A percentile compares a stretch with the other conserved stretches of the same genome.
phyloP scores from a whole-genome alignment of 306 rosid species.

The Pyrus pyrifolia region DNA sequence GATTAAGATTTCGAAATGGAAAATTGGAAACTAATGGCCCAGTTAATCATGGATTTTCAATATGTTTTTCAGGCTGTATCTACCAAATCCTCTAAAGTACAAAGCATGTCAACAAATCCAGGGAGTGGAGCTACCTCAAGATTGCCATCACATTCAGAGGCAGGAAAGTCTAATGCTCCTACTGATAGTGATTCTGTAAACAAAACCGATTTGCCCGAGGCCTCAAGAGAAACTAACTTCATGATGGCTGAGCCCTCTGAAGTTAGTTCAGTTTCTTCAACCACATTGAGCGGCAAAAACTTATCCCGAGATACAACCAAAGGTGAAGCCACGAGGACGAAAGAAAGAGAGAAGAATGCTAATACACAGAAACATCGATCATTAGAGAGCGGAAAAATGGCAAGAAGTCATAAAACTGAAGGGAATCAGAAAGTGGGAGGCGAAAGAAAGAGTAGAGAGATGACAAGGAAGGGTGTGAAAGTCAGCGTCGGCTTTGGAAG shows the following conservation, averaged over 20 bases:
- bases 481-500: conserved; percentile 23
- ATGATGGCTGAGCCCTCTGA: conserved; percentile 14
- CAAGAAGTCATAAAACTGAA: conserved; percentile 15
- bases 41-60: background rate
- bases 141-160: conserved; percentile 24
- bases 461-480: conserved; percentile 19
- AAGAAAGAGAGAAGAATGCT: conserved; percentile 25
- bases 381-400: conserved; percentile 23
- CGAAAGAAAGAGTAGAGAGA: conserved; percentile 23
- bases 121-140: conserved; percentile 19
- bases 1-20: background rate
- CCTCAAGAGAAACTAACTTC: conserved; percentile 11
- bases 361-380: conserved; percentile 15
- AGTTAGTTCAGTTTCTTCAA: conserved; percentile 23
- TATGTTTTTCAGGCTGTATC: conserved; percentile 23
- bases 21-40: too few relatives aligned
- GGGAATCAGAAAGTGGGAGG: conserved; percentile 27
- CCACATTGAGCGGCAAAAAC: conserved; percentile 16
- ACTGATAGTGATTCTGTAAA: conserved; percentile 12
- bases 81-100: conserved; percentile 23
- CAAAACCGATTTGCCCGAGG: background rate
- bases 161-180: conserved; percentile 18
- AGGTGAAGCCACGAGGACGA: conserved; percentile 13
- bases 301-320: conserved; percentile 6
- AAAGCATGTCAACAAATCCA: conserved; percentile 24